phyloP scores from a whole-genome alignment of 2,329 filamentous ascomycete species.

The Penicillium sp. region DNA sequence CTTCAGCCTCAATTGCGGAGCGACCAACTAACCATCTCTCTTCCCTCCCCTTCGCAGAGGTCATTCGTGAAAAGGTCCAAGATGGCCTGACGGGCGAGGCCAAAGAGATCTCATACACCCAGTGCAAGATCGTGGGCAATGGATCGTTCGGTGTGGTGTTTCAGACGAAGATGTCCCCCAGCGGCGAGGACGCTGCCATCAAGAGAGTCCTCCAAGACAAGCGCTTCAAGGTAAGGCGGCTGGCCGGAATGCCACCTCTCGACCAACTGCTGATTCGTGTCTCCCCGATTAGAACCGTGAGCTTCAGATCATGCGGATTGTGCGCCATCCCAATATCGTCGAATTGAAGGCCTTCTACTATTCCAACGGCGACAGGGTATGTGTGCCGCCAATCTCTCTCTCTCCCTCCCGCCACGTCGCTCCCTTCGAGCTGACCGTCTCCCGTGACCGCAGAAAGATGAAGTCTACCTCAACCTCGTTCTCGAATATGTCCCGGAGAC shows the following conservation, averaged over 20 bases:
- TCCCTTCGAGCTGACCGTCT: constrained; percentile 7
- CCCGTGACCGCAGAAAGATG: constrained; percentile 68
- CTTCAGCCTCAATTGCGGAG: constrained; percentile 21
- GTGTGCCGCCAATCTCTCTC: constrained; percentile 29
- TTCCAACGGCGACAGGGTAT: constrained; percentile 94
- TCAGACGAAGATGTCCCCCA: constrained; percentile 97
- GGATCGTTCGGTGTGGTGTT: constrained; percentile 98
- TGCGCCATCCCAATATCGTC: constrained; percentile 97
- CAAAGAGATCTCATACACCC: constrained; percentile 94
- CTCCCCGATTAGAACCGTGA: constrained; percentile 85
- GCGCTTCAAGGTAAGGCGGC: constrained; percentile 81
- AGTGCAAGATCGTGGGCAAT: constrained; percentile 99
- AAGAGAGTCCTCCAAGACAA: constrained; percentile 99
- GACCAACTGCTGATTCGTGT: constrained; percentile 35
- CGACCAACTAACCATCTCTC: background rate
- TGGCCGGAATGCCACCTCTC: constrained; percentile 2
- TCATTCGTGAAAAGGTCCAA: constrained; percentile 97
- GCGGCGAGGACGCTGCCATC: constrained; percentile 96
- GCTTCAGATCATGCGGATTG: constrained; percentile 99
- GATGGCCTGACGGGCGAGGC: constrained; percentile 96
- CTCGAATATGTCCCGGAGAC: constrained; percentile 98
- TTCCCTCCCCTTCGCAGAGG: constrained; percentile 59
- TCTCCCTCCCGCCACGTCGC: constrained; percentile 4
- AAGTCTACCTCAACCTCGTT: constrained; percentile 97
- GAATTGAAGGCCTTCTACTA: constrained; percentile 99